These are phyloP conservation scores for Pyracantha coccinea DNA, from an alignment of 331 rosid genomes.

Conservation along the genomic window DNA sequence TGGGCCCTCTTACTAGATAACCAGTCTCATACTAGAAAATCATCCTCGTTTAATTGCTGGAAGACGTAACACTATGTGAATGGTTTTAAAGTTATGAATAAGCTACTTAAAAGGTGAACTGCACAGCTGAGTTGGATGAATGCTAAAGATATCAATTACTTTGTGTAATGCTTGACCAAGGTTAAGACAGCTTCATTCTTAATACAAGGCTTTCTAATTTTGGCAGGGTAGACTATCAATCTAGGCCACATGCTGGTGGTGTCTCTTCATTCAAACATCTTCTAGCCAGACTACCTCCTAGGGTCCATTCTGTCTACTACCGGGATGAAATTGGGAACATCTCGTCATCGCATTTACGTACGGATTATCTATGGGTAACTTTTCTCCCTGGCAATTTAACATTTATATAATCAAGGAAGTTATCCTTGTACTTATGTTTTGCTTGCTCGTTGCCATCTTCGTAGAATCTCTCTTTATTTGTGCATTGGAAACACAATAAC, in stretches of 20 bases:
- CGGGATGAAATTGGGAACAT: conserved; percentile 91
- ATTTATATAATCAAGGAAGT: neutral
- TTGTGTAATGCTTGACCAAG: neutral
- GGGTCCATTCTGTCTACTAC: conserved; percentile 92
- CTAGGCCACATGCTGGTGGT: conserved; percentile 47
- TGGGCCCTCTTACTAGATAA: neutral
- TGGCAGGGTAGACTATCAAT: conserved; percentile 92
- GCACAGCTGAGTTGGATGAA: neutral
- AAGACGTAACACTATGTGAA: neutral
- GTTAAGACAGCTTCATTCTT: neutral
- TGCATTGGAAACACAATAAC: too few species aligned
- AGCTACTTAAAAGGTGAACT: neutral
- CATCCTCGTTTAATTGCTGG: neutral
- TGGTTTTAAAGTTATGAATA: neutral
- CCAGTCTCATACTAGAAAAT: neutral
- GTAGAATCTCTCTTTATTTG: too few species aligned
- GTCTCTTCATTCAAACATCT: conserved; percentile 75
- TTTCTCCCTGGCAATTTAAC: neutral
- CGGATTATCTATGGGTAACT: conserved; percentile 52
- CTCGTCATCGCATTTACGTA: conserved; percentile 82
- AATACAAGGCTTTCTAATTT: conserved; percentile 11
- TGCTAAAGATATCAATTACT: too few species aligned
- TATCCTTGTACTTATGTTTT: neutral
- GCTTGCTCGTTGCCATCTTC: too few species aligned
- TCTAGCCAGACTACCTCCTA: conserved; percentile 77